Base-by-base conservation (phyloP, 352 stramenopile species). In the Pythium myriotylum region DNA sequence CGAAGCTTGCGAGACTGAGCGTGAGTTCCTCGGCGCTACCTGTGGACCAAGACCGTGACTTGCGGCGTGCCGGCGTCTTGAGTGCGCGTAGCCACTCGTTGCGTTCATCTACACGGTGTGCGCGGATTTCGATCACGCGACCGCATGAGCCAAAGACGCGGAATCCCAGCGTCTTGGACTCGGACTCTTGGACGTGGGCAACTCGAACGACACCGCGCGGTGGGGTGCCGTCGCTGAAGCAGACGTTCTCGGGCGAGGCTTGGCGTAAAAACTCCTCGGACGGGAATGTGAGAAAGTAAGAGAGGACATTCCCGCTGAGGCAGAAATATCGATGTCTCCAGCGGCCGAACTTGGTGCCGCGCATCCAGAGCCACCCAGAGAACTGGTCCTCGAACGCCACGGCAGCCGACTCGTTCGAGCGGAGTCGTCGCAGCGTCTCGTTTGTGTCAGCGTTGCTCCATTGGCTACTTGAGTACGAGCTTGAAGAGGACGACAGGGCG, bases 291-390 rank as follows among this genome's bases (percentile, higher is more conserved):
- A 76, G 76, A 50, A 89, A 92, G 46, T 88, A 89, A 42, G 79
- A 78, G 13, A 92, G 48, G 67, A 92, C 70, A n/a, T 77, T 72
- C 13, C 76, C 77, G 29, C 87, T 81, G 22, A 92, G 54, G 60
- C 76, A 88, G 40, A 92, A 90, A 60, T 91, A 92, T 12, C 83
- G 79, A 41, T 91, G 81, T 6, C 80, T 73, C 84, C 84, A 93
- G 10, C 80, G 76, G 27, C 79, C 76, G 20, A 91, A 65, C 33
- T 76, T 70, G 26, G 65, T 60, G 27, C 74, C 76, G 6, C 81
- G 79, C 81, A 93, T 93, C 84, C 84, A 93, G 5, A 93, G 73
- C 84, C 84, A 93, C 6, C 84, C 84, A 42, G 74, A 90, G 64
- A 91, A 90, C 46, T 90, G 81, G 47, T 87, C 77, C 29, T 90